Conservation (phyloP, 2,329 filamentous ascomycete genomes). For the Remersonia thermophila region DNA sequence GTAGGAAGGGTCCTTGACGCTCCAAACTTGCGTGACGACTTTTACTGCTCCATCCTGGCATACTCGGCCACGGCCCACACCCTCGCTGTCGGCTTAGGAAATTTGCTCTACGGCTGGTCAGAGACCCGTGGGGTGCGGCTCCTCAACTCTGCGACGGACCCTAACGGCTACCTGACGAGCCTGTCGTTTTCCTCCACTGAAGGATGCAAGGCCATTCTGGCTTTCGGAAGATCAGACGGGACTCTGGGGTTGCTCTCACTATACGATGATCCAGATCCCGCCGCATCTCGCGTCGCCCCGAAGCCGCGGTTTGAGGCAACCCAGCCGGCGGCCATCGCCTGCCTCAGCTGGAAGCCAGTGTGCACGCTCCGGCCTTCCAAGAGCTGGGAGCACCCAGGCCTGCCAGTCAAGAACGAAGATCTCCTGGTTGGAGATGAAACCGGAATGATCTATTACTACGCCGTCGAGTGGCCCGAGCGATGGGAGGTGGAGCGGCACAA, state of each 20-base stretch:
- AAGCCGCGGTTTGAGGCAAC: constrained; percentile 61
- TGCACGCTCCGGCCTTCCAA: constrained; percentile 39
- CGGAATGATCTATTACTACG: constrained; percentile 78
- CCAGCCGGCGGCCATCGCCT: constrained; percentile 63
- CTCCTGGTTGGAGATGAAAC: constrained; percentile 74
- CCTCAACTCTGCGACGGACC: constrained; percentile 32
- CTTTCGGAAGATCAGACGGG: constrained; percentile 69
- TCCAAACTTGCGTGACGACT: constrained; percentile 81
- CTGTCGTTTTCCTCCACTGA: constrained; percentile 76
- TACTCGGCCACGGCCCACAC: constrained; percentile 65
- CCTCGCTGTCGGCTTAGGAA: constrained; percentile 72
- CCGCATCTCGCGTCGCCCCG: constrained; percentile 23
- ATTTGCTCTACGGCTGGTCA: constrained; percentile 79
- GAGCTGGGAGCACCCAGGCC: constrained; percentile 33
- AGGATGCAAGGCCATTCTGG: constrained; percentile 69
- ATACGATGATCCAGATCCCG: constrained; percentile 34
- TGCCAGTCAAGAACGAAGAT: constrained; percentile 60
- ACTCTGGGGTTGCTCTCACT: constrained; percentile 67
- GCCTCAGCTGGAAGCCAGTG: constrained; percentile 67
- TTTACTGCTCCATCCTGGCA: constrained; percentile 83
- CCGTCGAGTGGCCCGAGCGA: constrained; percentile 67
- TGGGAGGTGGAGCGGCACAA: constrained; percentile 51
- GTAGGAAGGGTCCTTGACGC: constrained; percentile 65
- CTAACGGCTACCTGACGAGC: constrained; percentile 58
- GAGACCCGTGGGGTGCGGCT: constrained; percentile 56